Base-by-base conservation (phyloP, 306 rosid species). In the Chamaecrista fasciculata region DNA sequence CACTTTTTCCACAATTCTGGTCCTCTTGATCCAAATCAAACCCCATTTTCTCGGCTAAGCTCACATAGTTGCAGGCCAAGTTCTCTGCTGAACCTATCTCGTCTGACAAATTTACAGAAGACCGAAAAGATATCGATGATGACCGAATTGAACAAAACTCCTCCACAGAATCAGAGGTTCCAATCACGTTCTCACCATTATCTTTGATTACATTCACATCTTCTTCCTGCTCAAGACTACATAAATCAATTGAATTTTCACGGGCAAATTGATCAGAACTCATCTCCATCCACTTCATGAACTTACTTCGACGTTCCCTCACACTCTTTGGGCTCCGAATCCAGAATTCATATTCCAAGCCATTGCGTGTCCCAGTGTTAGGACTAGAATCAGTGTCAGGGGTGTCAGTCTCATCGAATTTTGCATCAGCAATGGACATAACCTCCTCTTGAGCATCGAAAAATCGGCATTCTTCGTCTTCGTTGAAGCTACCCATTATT, bases 371-470 rank as follows among this genome's bases (percentile, higher is more conserved):
- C 74, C 80, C 76, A 43, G 66, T 70, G 49, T 48, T 44, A 3
- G 55, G 51, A 69, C 55, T 25, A 39, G 77, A 71, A 86, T 26
- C 63, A 31, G 81, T 37, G 60, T 72, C 78, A 25, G 61, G 59
- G 39, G 67, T 24, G 75, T 68, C 84, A 74, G 63, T 50, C 24
- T 64, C 33, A 36, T 81, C 84, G 8, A 74, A 70, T 50, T 70
- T 70, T 21, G 76, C 69, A 70, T 91, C 90, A 7, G 77, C 68
- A 67, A 76, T 49, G 28, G 89, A 86, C 49, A 78, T 40, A 83
- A 82, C 73, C 62, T 91, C 96, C 81, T 95, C 97, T 57, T 59
- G 84, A 52, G 99, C 96, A 75, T 95, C 99, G 37, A 91, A 95
- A 82, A 81, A 95, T 37, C 71, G 75, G 70, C 42, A 76, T 51